Conservation (phyloP, 1,284 basidiomycete genomes). For the Sphagnurus paluster region DNA sequence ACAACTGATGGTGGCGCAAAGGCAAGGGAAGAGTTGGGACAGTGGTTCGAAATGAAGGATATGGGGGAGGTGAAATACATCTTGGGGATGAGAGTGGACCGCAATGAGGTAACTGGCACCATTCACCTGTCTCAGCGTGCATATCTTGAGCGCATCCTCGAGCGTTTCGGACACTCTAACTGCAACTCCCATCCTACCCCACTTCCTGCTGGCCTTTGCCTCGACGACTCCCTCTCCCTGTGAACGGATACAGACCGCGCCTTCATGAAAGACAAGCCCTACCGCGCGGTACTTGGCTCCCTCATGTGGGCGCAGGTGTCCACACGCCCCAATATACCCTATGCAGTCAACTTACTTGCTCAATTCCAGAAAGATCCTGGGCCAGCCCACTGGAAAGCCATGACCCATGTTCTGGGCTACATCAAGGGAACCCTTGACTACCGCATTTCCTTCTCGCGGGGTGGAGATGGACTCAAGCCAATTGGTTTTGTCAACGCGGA, state of each 20-base stretch:
- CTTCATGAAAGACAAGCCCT: too few species aligned
- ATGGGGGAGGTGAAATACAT: slow-evolving; percentile 18
- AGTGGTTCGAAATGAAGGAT: too few species aligned
- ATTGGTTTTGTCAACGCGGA: slow-evolving; percentile 38
- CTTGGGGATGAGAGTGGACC: slow-evolving; percentile 21
- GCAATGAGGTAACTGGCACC: slow-evolving; percentile 12
- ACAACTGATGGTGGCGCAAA: slow-evolving; percentile 9
- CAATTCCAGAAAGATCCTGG: slow-evolving; percentile 1
- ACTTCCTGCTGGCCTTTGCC: slow-evolving; percentile 18
- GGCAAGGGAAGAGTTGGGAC: slow-evolving; percentile 9
- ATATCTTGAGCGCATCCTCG: slow-evolving; percentile 23
- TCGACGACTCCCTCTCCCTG: slow-evolving; percentile 16
- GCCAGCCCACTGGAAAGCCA: slow-evolving; percentile 18
- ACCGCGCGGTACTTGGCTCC: too few species aligned
- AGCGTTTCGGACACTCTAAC: slow-evolving; percentile 22
- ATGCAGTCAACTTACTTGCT: neutral
- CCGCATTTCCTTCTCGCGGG: slow-evolving; percentile 24
- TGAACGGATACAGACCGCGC: slow-evolving; percentile 13
- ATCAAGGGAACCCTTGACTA: slow-evolving; percentile 26
- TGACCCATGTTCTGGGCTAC: slow-evolving; percentile 29
- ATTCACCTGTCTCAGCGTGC: slow-evolving; percentile 25
- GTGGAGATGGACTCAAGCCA: slow-evolving; percentile 16
- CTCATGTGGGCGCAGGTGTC: too few species aligned
- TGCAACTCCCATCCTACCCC: slow-evolving; percentile 22
- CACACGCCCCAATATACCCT: neutral